Conservation (phyloP, 805 yeast species). For the Candida taoyuanica region DNA sequence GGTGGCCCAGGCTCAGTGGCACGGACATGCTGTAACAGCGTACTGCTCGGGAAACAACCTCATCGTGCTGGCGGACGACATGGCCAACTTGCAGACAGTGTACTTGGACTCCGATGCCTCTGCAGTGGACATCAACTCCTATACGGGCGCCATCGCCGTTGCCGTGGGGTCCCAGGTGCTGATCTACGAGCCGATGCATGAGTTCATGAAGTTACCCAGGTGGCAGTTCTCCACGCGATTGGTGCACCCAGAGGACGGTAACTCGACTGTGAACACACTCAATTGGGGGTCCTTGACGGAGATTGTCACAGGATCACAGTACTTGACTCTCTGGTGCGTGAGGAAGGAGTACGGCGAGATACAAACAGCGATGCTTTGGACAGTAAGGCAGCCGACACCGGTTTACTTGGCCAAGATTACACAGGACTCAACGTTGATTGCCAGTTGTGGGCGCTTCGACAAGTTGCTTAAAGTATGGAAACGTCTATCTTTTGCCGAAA, state of each 20-base stretch:
- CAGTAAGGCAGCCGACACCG: conserved; percentile 53
- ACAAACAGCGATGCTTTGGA: conserved; percentile 32
- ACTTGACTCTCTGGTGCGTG: conserved; percentile 50
- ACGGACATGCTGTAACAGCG: conserved; percentile 48
- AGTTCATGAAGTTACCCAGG: conserved; percentile 34
- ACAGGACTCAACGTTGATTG: conserved; percentile 62
- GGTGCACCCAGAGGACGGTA: conserved; percentile 24
- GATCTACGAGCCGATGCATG: conserved; percentile 54
- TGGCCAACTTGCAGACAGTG: conserved; percentile 65
- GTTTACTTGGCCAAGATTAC: conserved; percentile 55
- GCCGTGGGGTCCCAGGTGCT: conserved; percentile 40
- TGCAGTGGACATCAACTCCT: conserved; percentile 58
- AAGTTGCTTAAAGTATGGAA: conserved; percentile 73
- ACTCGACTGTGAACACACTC: conserved; percentile 37
- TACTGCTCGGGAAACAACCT: conserved; percentile 89
- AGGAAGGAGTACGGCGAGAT: conserved; percentile 41
- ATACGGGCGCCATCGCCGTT: conserved; percentile 59
- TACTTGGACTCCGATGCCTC: conserved; percentile 63
- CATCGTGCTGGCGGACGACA: conserved; percentile 53
- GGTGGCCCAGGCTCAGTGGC: conserved; percentile 62
- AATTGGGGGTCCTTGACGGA: conserved; percentile 57
- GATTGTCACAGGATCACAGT: conserved; percentile 54
- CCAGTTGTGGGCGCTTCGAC: conserved; percentile 60
- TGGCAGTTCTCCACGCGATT: conserved; percentile 40
- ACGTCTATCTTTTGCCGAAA: conserved; percentile 60